Percentiles rank a stretch among this genome's conserved stretches.
phyloP scores from a whole-genome alignment of 306 rosid species.

The Ormosia emarginata region DNA sequence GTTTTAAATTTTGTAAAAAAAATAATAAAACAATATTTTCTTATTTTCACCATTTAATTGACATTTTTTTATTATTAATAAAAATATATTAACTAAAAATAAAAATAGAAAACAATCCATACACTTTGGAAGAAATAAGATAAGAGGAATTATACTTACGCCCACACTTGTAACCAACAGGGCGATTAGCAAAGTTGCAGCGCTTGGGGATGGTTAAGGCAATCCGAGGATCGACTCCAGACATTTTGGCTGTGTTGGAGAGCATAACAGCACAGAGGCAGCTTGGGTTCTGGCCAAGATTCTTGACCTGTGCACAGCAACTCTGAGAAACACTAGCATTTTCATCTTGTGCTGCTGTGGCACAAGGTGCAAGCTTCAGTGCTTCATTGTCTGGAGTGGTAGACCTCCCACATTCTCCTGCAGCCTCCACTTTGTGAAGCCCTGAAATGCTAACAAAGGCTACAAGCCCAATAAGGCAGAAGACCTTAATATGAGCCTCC shows the following conservation, averaged over 20 bases:
- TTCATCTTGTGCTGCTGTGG: constrained; percentile 35
- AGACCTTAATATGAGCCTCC: constrained; percentile 27
- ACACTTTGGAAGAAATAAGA: too few relatives aligned
- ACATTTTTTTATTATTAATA: too few relatives aligned
- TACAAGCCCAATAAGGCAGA: constrained; percentile 36
- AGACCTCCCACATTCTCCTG: constrained; percentile 47
- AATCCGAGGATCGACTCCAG: constrained; percentile 33
- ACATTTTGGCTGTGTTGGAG: constrained; percentile 41
- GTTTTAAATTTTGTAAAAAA: too few relatives aligned
- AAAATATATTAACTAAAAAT: too few relatives aligned
- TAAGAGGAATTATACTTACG: constrained; percentile 13
- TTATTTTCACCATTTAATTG: too few relatives aligned
- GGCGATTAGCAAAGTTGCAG: constrained; percentile 55
- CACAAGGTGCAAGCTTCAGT: constrained; percentile 46
- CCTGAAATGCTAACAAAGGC: constrained; percentile 24
- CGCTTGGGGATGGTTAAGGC: constrained; percentile 57
- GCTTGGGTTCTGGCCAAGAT: constrained; percentile 35
- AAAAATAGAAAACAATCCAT: too few relatives aligned
- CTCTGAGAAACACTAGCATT: constrained; percentile 40
- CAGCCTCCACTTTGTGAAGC: constrained; percentile 31
- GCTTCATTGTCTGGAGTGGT: constrained; percentile 51
- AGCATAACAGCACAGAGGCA: constrained; percentile 54
- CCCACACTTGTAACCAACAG: constrained; percentile 59
- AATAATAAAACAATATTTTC: too few relatives aligned
- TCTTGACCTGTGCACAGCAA: constrained; percentile 40